Conservation (phyloP, 2,329 filamentous ascomycete genomes). For the Aureobasidium melanogenum region DNA sequence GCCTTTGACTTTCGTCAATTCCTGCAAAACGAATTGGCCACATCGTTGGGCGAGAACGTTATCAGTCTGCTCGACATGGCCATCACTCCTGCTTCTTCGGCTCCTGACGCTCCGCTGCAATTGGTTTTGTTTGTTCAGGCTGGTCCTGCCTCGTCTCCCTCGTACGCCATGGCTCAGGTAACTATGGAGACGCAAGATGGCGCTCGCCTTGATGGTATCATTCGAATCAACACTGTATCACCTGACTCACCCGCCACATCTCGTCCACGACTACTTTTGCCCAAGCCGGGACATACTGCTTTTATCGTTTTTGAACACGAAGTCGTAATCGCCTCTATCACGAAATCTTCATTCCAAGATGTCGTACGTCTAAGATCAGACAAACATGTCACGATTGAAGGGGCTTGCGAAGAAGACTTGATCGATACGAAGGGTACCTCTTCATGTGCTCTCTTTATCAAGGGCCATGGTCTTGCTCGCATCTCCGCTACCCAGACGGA, state of each 20-base stretch:
- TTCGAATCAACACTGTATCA: slow-evolving; percentile 45
- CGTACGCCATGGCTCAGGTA: slow-evolving; percentile 70
- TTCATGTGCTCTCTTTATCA: slow-evolving; percentile 45
- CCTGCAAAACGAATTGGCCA: slow-evolving; percentile 50
- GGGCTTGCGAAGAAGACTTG: slow-evolving; percentile 39
- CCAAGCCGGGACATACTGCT: slow-evolving; percentile 68
- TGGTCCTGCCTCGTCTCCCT: slow-evolving; percentile 31
- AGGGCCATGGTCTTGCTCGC: slow-evolving; percentile 50
- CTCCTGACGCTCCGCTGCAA: slow-evolving; percentile 19
- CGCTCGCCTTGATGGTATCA: slow-evolving; percentile 54
- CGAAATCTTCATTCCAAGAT: slow-evolving; percentile 70
- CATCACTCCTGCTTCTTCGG: slow-evolving; percentile 40
- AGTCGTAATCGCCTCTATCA: slow-evolving; percentile 58
- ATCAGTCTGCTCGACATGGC: slow-evolving; percentile 75
- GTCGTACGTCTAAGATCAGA: slow-evolving; percentile 64
- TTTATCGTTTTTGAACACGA: slow-evolving; percentile 74
- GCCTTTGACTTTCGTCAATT: slow-evolving; percentile 62
- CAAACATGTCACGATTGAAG: slow-evolving; percentile 41
- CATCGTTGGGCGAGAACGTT: slow-evolving; percentile 40
- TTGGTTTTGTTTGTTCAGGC: slow-evolving; percentile 22
- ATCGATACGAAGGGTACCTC: slow-evolving; percentile 27
- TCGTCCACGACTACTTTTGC: slow-evolving; percentile 65
- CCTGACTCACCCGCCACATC: slow-evolving; percentile 28
- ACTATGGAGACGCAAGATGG: slow-evolving; percentile 45
- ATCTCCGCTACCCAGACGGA: slow-evolving; percentile 47